phyloP scores from a whole-genome alignment of 768 basidiomycete genomes.

The Amanita rimosa region DNA sequence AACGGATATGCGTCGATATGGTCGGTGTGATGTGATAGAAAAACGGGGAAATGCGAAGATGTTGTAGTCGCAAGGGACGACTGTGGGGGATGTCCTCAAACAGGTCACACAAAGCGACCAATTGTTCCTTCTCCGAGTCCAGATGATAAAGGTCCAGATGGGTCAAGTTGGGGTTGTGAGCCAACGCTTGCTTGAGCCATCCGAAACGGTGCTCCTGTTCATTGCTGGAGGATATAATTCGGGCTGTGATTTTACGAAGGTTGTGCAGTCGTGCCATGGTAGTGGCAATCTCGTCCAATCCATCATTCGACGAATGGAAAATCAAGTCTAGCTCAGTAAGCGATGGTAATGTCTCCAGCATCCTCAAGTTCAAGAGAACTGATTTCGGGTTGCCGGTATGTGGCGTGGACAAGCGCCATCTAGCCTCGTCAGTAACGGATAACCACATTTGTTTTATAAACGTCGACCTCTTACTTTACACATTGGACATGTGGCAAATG shows the following conservation, averaged over 20 bases:
- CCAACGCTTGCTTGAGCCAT: slow-evolving; percentile 2
- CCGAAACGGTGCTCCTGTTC: not conserved
- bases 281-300: not conserved
- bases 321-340: slow-evolving; percentile 3
- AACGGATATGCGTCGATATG: not conserved
- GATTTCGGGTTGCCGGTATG: not conserved
- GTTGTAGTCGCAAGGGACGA: not conserved
- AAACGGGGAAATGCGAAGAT: not conserved
- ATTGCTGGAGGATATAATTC: not conserved
- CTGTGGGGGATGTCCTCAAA: not conserved
- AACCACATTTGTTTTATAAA: not conserved
- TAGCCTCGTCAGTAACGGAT: not conserved
- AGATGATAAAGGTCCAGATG: not conserved
- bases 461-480: not conserved
- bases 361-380: not conserved
- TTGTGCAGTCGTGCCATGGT: slow-evolving; percentile 2
- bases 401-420: not conserved
- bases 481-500: slow-evolving; percentile 1
- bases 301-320: not conserved
- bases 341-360: not conserved
- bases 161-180: slow-evolving; percentile 1
- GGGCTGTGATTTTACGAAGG: slow-evolving; percentile 3
- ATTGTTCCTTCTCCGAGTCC: not conserved
- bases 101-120: not conserved
- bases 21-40: slow-evolving; percentile 1